Base-by-base conservation (phyloP, 108 stramenopile species). In the Nitzschia putrida region DNA sequence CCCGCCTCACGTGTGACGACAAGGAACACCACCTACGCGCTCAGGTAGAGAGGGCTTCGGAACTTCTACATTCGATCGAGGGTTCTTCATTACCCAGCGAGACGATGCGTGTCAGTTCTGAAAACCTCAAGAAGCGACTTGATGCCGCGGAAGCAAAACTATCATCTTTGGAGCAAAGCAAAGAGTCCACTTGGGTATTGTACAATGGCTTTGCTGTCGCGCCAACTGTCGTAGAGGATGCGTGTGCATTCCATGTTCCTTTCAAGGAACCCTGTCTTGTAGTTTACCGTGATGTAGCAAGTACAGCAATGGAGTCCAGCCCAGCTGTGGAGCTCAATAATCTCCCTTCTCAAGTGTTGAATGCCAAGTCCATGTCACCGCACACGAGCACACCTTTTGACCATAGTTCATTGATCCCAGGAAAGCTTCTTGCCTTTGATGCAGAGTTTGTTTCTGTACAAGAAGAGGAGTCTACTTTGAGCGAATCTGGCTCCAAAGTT, bases 381-480 rank as follows among this genome's bases (percentile, higher is more conserved):
- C 64, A 69, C 18, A 50, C 84, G 21, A 25, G 50, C 7, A 68
- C 40, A 16, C 38, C 49, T 49, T 71, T 59, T 38, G 47, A 66
- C 66, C 14, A 43, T 23, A 20, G 18, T 16, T 52, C 11, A 12
- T 9, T 94, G 51, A 80, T 85, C 20, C 58, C 64, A 68, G 92
- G 92, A 22, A 86, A 87, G 21, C 66, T 92, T 29, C 60, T 96
- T 16, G 92, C 95, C 22, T 91, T 96, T 54, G 95, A 96, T 78
- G 88, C 89, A 38, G 97, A 98, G 78, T 95, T 92, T 74, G 91
- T 92, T 8, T 86, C 80, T 24, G 87, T 95, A 21, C 88, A 92
- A 74, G 88, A 88, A 54, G 90, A 98, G 73, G 80, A 93, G 66
- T 85, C 90, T 8, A 58, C 70, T 8, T 53, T 95, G 3, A 81